Evolutionary conservation across 2,329 filamentous ascomycete species (phyloP), one percentile per base, ranked within the genome.

Genomic region (Neocatenulostroma microsporum): DNA sequence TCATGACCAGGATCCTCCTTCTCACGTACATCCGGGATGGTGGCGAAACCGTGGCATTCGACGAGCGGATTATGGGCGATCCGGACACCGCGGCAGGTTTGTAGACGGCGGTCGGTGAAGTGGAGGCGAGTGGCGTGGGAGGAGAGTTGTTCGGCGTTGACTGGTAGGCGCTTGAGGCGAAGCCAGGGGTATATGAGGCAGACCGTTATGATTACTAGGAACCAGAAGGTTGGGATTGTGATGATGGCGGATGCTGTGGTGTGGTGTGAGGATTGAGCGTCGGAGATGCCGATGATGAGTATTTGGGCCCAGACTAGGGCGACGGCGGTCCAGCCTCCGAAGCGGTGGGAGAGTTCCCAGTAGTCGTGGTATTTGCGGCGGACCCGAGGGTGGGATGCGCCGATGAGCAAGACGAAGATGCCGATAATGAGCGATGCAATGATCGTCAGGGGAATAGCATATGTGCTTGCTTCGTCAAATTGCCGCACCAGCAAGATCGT

Each of bases 31-130:
- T 76, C 70, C 1, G 81, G 77, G 42, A 87, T 82, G 1, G 79
- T 80, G 28, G 82, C 83, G 53, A 88, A 88, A 0, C 78, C 74
- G 61, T 88, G 83, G 70, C 80, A 84, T 59, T 88, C 82, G 7
- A 70, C 61, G 25, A 54, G 31, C 3, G 53, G 53, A n/a, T 46
- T 46, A 28, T 30, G 30, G 13, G 50, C 41, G 3, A 56, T 34
- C n/a, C 40, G 40, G 12, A 45, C 44, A 19, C 51, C 56, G 15
- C 45, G 40, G 40, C 53, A 57, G 17, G 44, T 74, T 70, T 39
- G 71, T 68, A 35, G 72, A 67, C 7, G 68, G 13, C 73, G 70
- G 60, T 82, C 78, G 52, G 70, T 66, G 51, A 87, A 82, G 54
- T 81, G 74, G 14, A 91, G 72, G 26, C 79, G 74, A 20, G 84